Percentiles rank a stretch among this genome's conserved stretches.
Conservation (phyloP, 257 asterid species). For the Solanum bukasovii region DNA sequence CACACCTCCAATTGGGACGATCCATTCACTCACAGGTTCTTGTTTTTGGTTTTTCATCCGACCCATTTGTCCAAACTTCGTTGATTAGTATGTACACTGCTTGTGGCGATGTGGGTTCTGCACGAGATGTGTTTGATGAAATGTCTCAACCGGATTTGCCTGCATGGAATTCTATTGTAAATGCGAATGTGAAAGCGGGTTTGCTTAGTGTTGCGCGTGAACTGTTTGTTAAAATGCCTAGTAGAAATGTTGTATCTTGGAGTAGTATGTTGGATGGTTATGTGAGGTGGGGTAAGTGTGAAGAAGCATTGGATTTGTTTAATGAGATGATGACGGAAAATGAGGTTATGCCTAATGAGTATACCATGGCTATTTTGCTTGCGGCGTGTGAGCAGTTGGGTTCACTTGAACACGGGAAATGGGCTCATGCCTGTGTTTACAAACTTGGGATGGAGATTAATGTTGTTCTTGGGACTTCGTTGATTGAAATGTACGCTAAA, state of each 20-base stretch:
- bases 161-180: slow-evolving; percentile 9
- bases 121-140: slow-evolving; percentile 1
- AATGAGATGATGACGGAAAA: neutral
- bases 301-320: slow-evolving; percentile 3
- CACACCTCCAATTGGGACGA: neutral
- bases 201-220: neutral
- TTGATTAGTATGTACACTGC: slow-evolving; percentile 3
- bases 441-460: slow-evolving; percentile 1
- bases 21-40: neutral
- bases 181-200: slow-evolving; percentile 9
- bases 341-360: slow-evolving; percentile 8
- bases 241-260: slow-evolving; percentile 6
- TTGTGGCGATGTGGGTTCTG: neutral
- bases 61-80: slow-evolving; percentile 8
- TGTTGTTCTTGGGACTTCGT: slow-evolving; percentile 7
- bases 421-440: slow-evolving; percentile 7
- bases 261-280: slow-evolving; percentile 17
- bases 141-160: slow-evolving; percentile 8
- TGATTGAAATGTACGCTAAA: slow-evolving; percentile 17
- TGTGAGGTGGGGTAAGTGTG: slow-evolving; percentile 6
- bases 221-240: neutral
- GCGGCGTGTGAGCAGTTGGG: slow-evolving; percentile 12
- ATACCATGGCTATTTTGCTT: slow-evolving; percentile 8
- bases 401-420: slow-evolving; percentile 10
- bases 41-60: neutral